Base-by-base conservation (phyloP, 1,284 basidiomycete genomes). In the Cystobasidiaceae sp. region DNA sequence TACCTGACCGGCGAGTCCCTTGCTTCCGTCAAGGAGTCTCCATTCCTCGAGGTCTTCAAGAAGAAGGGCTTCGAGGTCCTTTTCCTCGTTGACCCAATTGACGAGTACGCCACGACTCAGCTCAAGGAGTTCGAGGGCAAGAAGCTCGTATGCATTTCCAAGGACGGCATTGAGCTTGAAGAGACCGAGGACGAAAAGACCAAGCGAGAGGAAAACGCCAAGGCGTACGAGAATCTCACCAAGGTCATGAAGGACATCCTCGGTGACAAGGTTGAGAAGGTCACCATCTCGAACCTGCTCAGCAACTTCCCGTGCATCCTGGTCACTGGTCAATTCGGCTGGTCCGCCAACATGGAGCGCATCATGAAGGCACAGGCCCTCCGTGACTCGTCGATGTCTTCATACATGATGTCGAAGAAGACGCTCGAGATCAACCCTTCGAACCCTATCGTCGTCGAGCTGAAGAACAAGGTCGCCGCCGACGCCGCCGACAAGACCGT, bases 301-400 rank as follows among this genome's bases (percentile, higher is more conserved):
- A 84, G 85, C 75, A 90, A 94, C 80, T 96, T 93, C 28, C 93
- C 93, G 65, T 94, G 91, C 76, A 91, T 96, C 44, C 87, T 96
- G 75, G 94, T 97, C 76, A 97, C 96, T 71, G 94, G 93, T 70
- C 93, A 97, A 78, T 98, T 97, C 79, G 93, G 94, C 69, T 98
- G 96, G 96, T 97, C 93, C 50, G 93, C 93, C 71, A 97, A 97
- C 85, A 97, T 97, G 93, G 87, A 97, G 81, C 89, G 94, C 79
- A 97, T 98, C 84, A 98, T 98, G 96, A 97, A 97, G 82, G 93
- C 94, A 17, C 96, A 98, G 81, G 94, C 94, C 50, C 88, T 97
- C 67, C 90, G 94, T 74, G 94, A 98, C 79, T 93, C 93, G 25
- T 93, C 90, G 69, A 97, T 98, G 94, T 97, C 93, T 32, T 93